phyloP scores from a whole-genome alignment of 352 stramenopile species.

The Phytophthora sansomeana region DNA sequence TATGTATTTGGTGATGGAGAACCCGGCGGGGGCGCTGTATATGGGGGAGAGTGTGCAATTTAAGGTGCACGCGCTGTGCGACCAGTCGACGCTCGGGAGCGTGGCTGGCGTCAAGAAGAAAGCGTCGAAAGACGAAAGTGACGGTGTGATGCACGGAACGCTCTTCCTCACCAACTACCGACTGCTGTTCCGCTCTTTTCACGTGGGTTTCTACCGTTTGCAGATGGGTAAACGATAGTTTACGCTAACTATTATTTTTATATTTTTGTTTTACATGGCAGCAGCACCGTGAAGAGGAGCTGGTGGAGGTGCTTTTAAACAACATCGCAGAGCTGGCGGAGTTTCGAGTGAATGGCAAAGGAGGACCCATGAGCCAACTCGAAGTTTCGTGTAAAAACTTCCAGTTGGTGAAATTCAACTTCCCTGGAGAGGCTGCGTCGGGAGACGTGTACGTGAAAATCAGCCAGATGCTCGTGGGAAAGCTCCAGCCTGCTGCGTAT shows the following conservation, averaged over 20 bases:
- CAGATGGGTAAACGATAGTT: constrained; percentile 1
- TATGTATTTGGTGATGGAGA: constrained; percentile 86
- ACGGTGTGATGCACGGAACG: constrained; percentile 61
- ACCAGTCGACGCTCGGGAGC: constrained; percentile 56
- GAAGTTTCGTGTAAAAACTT: constrained; percentile 91
- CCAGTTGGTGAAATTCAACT: constrained; percentile 82
- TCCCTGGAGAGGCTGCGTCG: constrained; percentile 67
- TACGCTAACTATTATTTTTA: constrained; percentile 4
- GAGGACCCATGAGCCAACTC: constrained; percentile 65
- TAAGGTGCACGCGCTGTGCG: constrained; percentile 77
- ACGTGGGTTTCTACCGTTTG: constrained; percentile 41
- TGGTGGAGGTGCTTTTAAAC: constrained; percentile 75
- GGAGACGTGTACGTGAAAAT: constrained; percentile 76
- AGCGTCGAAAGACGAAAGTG: constrained; percentile 6
- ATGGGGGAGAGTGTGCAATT: constrained; percentile 74
- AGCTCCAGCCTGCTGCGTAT: constrained; percentile 64
- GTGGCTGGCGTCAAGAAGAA: constrained; percentile 37
- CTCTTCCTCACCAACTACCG: constrained; percentile 81
- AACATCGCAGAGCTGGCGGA: constrained; percentile 84
- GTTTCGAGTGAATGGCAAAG: constrained; percentile 50
- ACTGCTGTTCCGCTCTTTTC: constrained; percentile 78
- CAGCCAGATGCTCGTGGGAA: constrained; percentile 61
- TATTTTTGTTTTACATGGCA: constrained; percentile 16
- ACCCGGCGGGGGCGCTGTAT: constrained; percentile 58
- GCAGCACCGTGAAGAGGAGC: constrained; percentile 47